Conservation (phyloP, 495 filamentous ascomycete species). For the Penicillium turbatum region DNA sequence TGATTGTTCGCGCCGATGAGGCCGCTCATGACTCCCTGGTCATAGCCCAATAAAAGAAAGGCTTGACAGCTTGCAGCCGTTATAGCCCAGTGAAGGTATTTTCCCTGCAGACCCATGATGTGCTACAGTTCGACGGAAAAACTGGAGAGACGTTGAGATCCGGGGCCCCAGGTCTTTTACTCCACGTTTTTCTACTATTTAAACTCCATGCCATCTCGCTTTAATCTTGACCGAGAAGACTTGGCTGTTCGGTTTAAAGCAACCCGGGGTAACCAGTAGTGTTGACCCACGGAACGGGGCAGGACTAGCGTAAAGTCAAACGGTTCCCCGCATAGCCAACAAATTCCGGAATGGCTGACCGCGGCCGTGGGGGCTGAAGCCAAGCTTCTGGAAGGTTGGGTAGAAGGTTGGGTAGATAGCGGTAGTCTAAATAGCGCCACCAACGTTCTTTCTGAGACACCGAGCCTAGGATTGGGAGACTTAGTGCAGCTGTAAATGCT, state of each 20-base stretch:
- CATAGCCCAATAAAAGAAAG: slow-evolving; percentile 37
- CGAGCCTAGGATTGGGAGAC: too few relatives aligned
- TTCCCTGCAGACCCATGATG: slow-evolving; percentile 18
- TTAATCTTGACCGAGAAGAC: not conserved
- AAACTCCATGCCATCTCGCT: not conserved
- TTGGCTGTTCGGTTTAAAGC: not conserved
- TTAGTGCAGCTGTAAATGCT: too few relatives aligned
- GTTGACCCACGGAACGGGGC: not conserved
- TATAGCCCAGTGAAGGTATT: slow-evolving; percentile 21
- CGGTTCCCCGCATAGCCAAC: not conserved
- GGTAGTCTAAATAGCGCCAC: not conserved
- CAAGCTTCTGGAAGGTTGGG: not conserved
- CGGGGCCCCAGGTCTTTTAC: slow-evolving; percentile 5
- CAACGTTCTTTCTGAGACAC: too few relatives aligned
- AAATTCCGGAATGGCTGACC: not conserved
- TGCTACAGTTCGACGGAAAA: not conserved
- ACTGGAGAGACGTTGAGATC: not conserved
- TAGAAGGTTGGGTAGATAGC: too few relatives aligned
- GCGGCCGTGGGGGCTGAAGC: not conserved
- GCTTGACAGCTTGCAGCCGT: slow-evolving; percentile 32
- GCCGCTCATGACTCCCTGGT: slow-evolving; percentile 39
- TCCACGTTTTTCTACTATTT: not conserved
- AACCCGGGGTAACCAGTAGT: not conserved
- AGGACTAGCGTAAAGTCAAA: not conserved
- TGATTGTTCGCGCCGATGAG: slow-evolving; percentile 37